Percentiles rank a stretch among this genome's conserved stretches.
These are phyloP conservation scores for Acanthamoeba castellanii DNA, from an alignment of 208 protist species.

Conservation along the genomic window DNA sequence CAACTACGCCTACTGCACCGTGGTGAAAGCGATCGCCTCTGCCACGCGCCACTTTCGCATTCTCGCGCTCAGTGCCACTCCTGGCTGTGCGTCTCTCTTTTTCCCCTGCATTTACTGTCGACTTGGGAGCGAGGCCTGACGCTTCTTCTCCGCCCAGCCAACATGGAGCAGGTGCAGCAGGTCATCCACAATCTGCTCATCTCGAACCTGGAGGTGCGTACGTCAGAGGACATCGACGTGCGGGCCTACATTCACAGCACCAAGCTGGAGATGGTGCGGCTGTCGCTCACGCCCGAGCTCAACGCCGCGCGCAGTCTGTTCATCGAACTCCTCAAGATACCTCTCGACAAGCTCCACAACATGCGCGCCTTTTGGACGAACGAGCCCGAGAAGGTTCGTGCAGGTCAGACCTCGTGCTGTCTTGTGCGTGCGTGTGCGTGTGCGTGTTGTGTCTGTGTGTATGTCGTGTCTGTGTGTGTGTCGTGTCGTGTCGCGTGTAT, in stretches of 20 bases:
- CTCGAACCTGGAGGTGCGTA: conserved; percentile 85
- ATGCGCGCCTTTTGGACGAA: conserved; percentile 61
- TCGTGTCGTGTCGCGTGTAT: too few species aligned
- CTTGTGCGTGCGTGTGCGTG: too few species aligned
- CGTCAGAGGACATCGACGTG: conserved; percentile 87
- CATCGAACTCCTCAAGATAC: conserved; percentile 70
- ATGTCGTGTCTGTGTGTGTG: neutral
- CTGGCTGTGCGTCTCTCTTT: conserved; percentile 77
- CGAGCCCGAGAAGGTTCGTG: conserved; percentile 76
- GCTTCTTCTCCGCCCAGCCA: conserved; percentile 34
- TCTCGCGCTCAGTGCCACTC: conserved; percentile 89
- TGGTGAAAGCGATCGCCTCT: conserved; percentile 75
- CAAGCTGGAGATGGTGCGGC: conserved; percentile 77
- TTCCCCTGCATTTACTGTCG: neutral
- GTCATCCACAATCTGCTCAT: conserved; percentile 89
- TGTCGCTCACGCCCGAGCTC: conserved; percentile 58
- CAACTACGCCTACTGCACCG: conserved; percentile 85
- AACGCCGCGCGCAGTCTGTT: neutral
- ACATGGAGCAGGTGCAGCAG: conserved; percentile 75
- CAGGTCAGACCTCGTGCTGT: neutral
- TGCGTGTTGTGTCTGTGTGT: neutral
- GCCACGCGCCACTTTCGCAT: conserved; percentile 86
- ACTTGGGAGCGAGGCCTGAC: neutral
- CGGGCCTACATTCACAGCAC: conserved; percentile 84
- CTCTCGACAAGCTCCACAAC: conserved; percentile 69